A percentile compares a stretch with the other conserved stretches of the same genome.
These are phyloP conservation scores for Rhododendron ovatum DNA, from an alignment of 148 eudicot genomes.

Conservation along the genomic window DNA sequence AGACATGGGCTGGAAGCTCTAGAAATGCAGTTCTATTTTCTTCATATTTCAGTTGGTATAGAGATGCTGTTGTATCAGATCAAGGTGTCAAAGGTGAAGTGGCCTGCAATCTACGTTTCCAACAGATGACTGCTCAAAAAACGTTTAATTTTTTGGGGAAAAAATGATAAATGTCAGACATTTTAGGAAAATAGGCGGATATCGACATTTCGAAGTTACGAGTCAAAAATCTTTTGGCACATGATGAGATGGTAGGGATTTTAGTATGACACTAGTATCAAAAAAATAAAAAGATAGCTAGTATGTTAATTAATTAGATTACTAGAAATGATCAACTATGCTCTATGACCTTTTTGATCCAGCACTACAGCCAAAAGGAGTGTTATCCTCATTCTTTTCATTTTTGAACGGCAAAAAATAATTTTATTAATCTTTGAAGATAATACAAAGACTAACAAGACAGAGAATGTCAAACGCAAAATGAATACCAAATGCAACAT, in stretches of 20 bases:
- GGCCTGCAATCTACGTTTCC: neutral
- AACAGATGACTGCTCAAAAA: neutral
- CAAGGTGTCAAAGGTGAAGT: neutral
- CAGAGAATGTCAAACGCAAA: too few relatives aligned
- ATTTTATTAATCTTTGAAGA: too few relatives aligned
- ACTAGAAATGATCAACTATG: neutral
- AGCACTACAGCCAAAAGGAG: too few relatives aligned
- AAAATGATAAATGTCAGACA: neutral
- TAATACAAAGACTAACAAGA: too few relatives aligned
- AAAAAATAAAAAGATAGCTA: too few relatives aligned
- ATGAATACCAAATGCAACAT: too few relatives aligned
- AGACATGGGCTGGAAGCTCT: neutral
- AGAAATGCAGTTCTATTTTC: neutral
- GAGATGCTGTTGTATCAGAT: neutral
- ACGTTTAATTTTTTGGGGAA: neutral
- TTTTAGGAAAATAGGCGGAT: too few relatives aligned
- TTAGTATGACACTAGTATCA: neutral
- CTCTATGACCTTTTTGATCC: neutral
- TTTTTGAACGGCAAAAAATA: too few relatives aligned
- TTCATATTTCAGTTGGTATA: neutral
- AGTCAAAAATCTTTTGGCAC: neutral
- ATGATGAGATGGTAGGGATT: neutral
- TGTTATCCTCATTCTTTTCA: too few relatives aligned
- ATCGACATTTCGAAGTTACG: neutral
- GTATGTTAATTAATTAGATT: too few relatives aligned